Conservation (phyloP, 140 eudicot species). For the Stevia rebaudiana region DNA sequence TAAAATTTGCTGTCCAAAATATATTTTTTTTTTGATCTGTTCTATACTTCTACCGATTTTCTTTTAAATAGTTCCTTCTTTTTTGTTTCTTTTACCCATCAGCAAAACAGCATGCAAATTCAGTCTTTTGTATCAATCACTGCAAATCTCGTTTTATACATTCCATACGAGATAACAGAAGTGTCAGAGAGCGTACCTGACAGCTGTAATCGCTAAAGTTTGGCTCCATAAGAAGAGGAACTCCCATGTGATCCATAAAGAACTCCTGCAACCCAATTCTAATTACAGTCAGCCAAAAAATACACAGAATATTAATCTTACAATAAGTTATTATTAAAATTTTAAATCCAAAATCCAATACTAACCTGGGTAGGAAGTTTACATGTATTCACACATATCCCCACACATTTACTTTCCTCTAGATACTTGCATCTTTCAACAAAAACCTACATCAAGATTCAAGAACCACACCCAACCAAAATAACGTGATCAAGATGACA, state of each 20-base stretch:
- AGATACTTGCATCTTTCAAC: conserved; percentile 96
- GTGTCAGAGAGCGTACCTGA: conserved; percentile 45
- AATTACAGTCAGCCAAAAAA: conserved; percentile 1
- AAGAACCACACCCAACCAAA: conserved; percentile 7
- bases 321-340: neutral
- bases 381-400: conserved; percentile 88
- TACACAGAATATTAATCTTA: neutral
- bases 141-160: neutral
- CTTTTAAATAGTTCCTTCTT: too few species aligned
- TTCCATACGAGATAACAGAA: neutral
- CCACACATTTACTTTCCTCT: conserved; percentile 95
- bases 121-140: neutral
- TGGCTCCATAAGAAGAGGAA: conserved; percentile 92
- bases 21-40: too few species aligned
- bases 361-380: conserved; percentile 97
- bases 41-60: too few species aligned
- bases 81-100: too few species aligned
- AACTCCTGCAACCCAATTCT: conserved; percentile 38
- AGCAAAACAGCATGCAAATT: neutral
- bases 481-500: neutral
- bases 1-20: too few species aligned
- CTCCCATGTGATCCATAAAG: conserved; percentile 85
- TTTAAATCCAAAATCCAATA: neutral
- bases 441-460: conserved; percentile 50
- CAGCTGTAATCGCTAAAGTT: conserved; percentile 84